These are phyloP conservation scores for Termitomyces sp. DNA, from an alignment of 1,284 basidiomycete species.

Conservation along the genomic window DNA sequence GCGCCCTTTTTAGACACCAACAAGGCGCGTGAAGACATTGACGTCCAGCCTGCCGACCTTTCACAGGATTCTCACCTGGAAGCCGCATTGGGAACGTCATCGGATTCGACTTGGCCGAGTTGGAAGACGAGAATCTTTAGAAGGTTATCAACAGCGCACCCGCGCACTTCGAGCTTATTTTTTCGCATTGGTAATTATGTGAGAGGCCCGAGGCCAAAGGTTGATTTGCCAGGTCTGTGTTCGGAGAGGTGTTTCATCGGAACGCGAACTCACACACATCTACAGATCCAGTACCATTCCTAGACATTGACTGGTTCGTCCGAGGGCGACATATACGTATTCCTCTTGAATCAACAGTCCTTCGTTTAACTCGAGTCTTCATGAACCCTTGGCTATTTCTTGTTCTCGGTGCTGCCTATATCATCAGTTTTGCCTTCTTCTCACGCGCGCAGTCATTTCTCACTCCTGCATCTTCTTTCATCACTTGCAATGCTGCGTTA, in stretches of 20 bases:
- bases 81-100: slow-evolving; percentile 4
- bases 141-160: slow-evolving; percentile 17
- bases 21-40: slow-evolving; percentile 4
- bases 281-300: slow-evolving; percentile 51
- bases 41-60: slow-evolving; percentile 20
- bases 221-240: slow-evolving; percentile 49
- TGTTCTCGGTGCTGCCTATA: slow-evolving; percentile 56
- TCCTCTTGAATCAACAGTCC: slow-evolving; percentile 49
- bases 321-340: slow-evolving; percentile 34
- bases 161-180: slow-evolving; percentile 17
- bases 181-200: slow-evolving; percentile 34
- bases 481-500: slow-evolving; percentile 66
- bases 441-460: slow-evolving; percentile 68
- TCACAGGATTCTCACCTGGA: slow-evolving; percentile 15
- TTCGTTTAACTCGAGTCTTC: slow-evolving; percentile 46
- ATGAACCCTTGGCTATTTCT: slow-evolving; percentile 50
- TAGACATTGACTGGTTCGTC: slow-evolving; percentile 42
- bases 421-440: slow-evolving; percentile 70
- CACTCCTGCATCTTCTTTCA: slow-evolving; percentile 56
- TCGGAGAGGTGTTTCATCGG: slow-evolving; percentile 1
- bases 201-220: slow-evolving; percentile 57
- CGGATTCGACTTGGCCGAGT: not conserved
- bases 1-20: not conserved
- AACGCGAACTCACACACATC: slow-evolving; percentile 5
- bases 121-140: slow-evolving; percentile 15